Evolutionary conservation across 371 early-diverging fungal species (phyloP), one percentile per base, ranked within the genome.

Genomic region (Dinochytrium kinnereticum): DNA sequence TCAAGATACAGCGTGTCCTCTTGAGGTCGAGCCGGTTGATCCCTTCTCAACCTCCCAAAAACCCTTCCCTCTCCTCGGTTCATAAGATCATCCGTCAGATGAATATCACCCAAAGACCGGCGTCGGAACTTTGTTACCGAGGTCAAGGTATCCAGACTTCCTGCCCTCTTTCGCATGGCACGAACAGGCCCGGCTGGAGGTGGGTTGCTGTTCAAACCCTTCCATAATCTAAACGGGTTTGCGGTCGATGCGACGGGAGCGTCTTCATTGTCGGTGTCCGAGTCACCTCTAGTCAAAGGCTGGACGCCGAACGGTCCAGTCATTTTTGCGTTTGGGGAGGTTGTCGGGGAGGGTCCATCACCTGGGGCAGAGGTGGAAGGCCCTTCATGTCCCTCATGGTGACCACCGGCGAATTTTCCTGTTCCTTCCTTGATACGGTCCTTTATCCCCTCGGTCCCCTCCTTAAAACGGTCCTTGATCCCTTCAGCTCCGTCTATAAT

Each of bases 401-500:
- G n/a, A n/a, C n/a, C n/a, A n/a, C n/a, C n/a, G n/a, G n/a, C n/a
- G n/a, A n/a, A n/a, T n/a, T n/a, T n/a, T n/a, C 44, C 71, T 39
- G 72, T 51, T 15, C 28, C 55, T 21, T 39, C 53, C 31, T 70
- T 36, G 33, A 75, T 51, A 26, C 38, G 70, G 13, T 71, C 76
- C 65, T 70, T 71, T 31, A 76, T 68, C 2, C n/a, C 64, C 38
- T 65, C 75, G 21, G 75, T 66, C 15, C 75, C 75, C 30, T 75
- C 74, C 50, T 38, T 26, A 59, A 74, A 34, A 10, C 33, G 17
- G 34, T 75, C 76, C 1, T 72, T 71, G 24, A 76, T 53, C 36
- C 68, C 68, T 49, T 76, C 76, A 7, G 65, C 37, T 15, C 61
- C 68, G n/a, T 33, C 67, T 0, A 5, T 36, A 30, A 40, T 19